Evolutionary conservation across 768 basidiomycete genomes (phyloP), one percentile per base, ranked within the genome.

Genomic region (Tulasnella sp.): DNA sequence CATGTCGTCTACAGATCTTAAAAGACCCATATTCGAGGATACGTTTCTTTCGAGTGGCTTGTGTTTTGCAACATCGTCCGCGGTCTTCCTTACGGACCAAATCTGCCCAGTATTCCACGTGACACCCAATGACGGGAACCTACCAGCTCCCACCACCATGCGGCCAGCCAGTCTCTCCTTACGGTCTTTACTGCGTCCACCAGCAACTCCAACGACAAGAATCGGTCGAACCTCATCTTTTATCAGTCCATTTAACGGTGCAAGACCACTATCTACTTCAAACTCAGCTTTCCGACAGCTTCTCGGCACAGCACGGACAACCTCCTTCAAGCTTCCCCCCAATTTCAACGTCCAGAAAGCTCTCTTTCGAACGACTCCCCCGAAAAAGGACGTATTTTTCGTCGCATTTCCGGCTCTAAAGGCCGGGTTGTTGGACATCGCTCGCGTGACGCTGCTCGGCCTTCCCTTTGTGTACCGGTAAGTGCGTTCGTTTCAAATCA

Each of bases 391-490:
- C 81, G 82, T 87, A 61, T 83, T 87, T 79, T 86, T 86, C 82
- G 79, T 86, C 61, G 80, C 85, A 4, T 82, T 86, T 20, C 86
- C 86, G 3, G 85, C 85, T 5, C 81, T 87, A 74, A 87, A 87
- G 75, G 83, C 83, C n/a, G 81, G 81, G 2, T 80, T 87, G 44
- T 80, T 86, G 70, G 82, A 80, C 74, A 77, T 86, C 18, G 85
- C 85, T 5, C 75, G 85, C 26, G 78, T 83, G 10, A 81, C 81
- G 77, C 76, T 85, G 37, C 67, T 85, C 70, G 82, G 82, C 74
- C 80, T 86, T 9, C 84, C 84, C 1, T 84, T 84, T 79, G 81
- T 84, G 26, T 83, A 81, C 79, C 80, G 83, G 70, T 83, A 80
- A 79, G 79, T 51, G 51, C 20, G 18, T 10, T 35, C 37, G 37